phyloP scores from a whole-genome alignment of 192 early-diverging fungal species.

The Coemansia sp. region DNA sequence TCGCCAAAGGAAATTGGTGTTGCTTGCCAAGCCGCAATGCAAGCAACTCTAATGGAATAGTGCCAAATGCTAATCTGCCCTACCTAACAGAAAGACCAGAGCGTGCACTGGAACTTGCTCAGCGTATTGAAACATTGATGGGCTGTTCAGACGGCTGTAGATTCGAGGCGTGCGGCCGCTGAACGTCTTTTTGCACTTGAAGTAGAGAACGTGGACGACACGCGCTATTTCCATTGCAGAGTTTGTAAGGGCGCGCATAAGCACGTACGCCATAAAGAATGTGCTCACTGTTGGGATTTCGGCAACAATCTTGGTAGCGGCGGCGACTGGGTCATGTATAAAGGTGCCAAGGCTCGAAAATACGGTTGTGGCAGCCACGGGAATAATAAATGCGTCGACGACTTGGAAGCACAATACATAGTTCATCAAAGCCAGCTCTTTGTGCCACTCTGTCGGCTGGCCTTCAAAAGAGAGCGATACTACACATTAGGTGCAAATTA shows the following conservation, averaged over 20 bases:
- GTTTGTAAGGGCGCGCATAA: slow-evolving; percentile 7
- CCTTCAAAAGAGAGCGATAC: slow-evolving; percentile 2
- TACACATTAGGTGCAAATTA: background rate
- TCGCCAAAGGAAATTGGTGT: no score
- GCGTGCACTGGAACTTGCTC: slow-evolving; percentile 4
- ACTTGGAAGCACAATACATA: slow-evolving; percentile 4
- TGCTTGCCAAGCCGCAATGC: no score
- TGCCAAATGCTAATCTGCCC: no score
- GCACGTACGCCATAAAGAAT: slow-evolving; percentile 16
- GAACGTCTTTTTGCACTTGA: background rate
- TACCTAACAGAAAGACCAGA: slow-evolving; percentile 4
- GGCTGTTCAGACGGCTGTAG: background rate
- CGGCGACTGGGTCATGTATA: slow-evolving; percentile 1
- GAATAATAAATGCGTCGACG: slow-evolving; percentile 8
- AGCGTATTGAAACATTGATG: slow-evolving; percentile 4
- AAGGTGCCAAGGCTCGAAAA: slow-evolving; percentile 5
- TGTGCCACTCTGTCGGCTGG: slow-evolving; percentile 5
- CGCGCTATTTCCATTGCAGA: slow-evolving; percentile 3
- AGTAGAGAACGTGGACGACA: background rate
- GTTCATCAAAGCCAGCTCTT: slow-evolving; percentile 7
- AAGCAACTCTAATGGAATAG: no score
- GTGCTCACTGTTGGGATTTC: slow-evolving; percentile 9
- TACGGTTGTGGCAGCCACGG: background rate
- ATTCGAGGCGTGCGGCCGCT: slow-evolving; percentile 4
- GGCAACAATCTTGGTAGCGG: background rate